phyloP scores from a whole-genome alignment of 1,284 basidiomycete genomes.

The Ceratobasidium sp. region DNA sequence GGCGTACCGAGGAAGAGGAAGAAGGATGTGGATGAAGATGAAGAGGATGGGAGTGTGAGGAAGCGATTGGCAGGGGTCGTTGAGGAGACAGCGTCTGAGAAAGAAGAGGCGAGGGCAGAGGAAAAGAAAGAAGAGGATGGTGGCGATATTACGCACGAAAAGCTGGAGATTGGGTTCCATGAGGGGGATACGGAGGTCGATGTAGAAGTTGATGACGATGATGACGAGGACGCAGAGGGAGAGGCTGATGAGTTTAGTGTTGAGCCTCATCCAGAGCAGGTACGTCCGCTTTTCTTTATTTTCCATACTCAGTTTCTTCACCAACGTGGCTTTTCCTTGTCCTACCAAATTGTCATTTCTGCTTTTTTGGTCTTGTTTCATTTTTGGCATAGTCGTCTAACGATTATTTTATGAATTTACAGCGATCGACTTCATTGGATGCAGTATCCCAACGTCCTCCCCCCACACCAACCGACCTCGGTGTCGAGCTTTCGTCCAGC shows the following conservation, averaged over 20 bases:
- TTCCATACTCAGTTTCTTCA: no score
- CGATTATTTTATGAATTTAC: not conserved
- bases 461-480: slow-evolving; percentile 16
- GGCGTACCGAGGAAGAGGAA: slow-evolving; percentile 50
- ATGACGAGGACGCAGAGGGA: slow-evolving; percentile 20
- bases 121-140: slow-evolving; percentile 23
- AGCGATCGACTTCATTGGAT: slow-evolving; percentile 16
- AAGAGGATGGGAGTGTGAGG: slow-evolving; percentile 45
- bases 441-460: slow-evolving; percentile 26
- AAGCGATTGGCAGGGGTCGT: slow-evolving; percentile 27
- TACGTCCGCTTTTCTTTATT: not conserved
- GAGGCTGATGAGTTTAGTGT: slow-evolving; percentile 5
- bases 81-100: slow-evolving; percentile 40
- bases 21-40: slow-evolving; percentile 45
- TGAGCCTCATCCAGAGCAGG: not conserved
- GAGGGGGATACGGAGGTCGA: not conserved
- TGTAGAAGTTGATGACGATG: not conserved
- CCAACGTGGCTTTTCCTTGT: no score
- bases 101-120: slow-evolving; percentile 47
- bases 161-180: not conserved
- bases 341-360: no score
- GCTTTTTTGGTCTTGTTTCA: no score
- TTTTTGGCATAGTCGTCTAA: no score
- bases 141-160: not conserved
- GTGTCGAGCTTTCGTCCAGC: not conserved